Percentiles rank a stretch among this genome's conserved stretches.
Conservation (phyloP, 257 asterid genomes). For the Nicotiana tabacum region DNA sequence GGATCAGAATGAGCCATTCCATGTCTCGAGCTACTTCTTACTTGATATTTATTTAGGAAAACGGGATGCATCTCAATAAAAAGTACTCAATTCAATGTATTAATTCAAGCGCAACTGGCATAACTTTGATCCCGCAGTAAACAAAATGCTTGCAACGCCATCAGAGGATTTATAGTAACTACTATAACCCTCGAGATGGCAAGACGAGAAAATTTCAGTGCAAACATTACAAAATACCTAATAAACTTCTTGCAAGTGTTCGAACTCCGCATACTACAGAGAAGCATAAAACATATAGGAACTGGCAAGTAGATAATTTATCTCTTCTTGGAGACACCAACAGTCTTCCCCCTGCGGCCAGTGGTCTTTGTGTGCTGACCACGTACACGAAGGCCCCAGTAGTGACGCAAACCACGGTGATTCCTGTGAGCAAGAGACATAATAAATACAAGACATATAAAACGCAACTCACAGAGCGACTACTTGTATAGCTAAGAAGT, state of each 20-base stretch:
- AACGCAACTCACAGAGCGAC: neutral
- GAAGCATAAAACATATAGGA: neutral
- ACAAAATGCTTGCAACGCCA: neutral
- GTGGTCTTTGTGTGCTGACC: slow-evolving; percentile 98
- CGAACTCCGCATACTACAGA: neutral
- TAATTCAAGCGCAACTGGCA: neutral
- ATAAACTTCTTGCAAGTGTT: neutral
- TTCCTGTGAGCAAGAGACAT: slow-evolving; percentile 36
- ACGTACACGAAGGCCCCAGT: slow-evolving; percentile 94
- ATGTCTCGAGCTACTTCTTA: neutral
- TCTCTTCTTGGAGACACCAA: slow-evolving; percentile 96
- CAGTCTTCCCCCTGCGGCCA: slow-evolving; percentile 93
- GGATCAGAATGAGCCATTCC: neutral
- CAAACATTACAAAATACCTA: slow-evolving; percentile 1
- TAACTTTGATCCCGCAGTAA: neutral
- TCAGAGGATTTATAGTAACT: neutral
- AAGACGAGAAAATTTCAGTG: neutral
- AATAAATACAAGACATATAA: neutral
- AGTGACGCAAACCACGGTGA: slow-evolving; percentile 94
- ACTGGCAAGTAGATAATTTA: slow-evolving; percentile 10
- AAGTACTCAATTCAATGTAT: neutral
- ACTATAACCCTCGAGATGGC: neutral
- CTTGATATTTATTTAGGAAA: neutral
- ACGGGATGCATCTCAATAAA: neutral
- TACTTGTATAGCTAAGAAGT: neutral